Conservation (phyloP, 768 basidiomycete species). For the Suillus decipiens region DNA sequence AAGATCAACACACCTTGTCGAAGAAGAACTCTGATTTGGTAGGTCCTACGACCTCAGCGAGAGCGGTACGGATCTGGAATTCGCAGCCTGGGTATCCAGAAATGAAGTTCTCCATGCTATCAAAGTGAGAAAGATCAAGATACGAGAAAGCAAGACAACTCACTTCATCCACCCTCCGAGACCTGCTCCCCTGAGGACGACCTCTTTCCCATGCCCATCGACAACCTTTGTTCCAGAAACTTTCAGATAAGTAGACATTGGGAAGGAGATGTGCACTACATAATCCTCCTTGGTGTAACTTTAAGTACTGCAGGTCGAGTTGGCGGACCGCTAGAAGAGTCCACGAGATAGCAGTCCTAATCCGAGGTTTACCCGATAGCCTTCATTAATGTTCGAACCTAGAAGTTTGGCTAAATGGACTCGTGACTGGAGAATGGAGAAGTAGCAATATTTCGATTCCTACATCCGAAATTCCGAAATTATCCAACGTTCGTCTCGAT, state of each 20-base stretch:
- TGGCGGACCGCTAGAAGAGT: slow-evolving; percentile 2
- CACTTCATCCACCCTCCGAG: slow-evolving; percentile 88
- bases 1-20: slow-evolving; percentile 58
- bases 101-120: slow-evolving; percentile 78
- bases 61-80: slow-evolving; percentile 70
- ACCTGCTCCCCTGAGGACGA: slow-evolving; percentile 73
- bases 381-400: background rate
- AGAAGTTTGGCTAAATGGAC: background rate
- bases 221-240: slow-evolving; percentile 63
- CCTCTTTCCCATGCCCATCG: slow-evolving; percentile 54
- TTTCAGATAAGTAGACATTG: slow-evolving; percentile 46
- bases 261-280: slow-evolving; percentile 1
- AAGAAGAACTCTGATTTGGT: slow-evolving; percentile 79
- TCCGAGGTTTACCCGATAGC: slow-evolving; percentile 18
- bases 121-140: slow-evolving; percentile 8
- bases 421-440: slow-evolving; percentile 1
- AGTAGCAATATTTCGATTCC: background rate
- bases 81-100: slow-evolving; percentile 83
- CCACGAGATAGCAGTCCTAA: slow-evolving; percentile 9
- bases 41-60: slow-evolving; percentile 63
- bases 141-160: slow-evolving; percentile 34
- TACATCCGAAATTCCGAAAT: too few species aligned
- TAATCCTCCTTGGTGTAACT: background rate
- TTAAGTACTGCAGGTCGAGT: background rate
- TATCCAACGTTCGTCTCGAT: too few species aligned